A percentile compares a stretch with the other conserved stretches of the same genome.
phyloP scores from a whole-genome alignment of 2,329 filamentous ascomycete genomes.

The Cladosporium oxysporum region DNA sequence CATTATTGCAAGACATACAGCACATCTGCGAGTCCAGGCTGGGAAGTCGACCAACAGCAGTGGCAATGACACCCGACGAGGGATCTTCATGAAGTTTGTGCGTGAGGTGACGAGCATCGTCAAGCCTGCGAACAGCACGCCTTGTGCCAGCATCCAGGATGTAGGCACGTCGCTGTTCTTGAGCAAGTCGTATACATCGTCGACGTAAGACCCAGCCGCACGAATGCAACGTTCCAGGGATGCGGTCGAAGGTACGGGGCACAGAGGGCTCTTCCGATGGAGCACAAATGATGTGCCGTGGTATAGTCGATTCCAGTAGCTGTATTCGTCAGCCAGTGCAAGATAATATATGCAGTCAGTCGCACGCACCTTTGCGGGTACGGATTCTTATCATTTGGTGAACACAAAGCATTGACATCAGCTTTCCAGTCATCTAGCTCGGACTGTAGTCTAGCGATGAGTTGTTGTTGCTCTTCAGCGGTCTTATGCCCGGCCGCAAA shows the following conservation, averaged over 20 bases:
- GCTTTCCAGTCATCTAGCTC: background rate
- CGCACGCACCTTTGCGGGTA: background rate
- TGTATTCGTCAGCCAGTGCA: background rate
- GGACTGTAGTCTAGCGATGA: background rate
- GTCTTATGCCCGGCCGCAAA: background rate
- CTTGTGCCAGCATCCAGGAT: background rate
- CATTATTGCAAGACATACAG: background rate
- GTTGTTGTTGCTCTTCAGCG: background rate
- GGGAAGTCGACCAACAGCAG: background rate
- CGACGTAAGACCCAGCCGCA: background rate
- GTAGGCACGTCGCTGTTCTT: background rate
- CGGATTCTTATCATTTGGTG: background rate
- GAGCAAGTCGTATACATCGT: background rate
- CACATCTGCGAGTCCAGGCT: background rate
- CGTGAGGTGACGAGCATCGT: background rate
- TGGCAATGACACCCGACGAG: background rate
- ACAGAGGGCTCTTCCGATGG: background rate
- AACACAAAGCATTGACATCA: background rate
- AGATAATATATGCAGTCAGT: background rate
- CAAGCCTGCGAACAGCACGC: background rate
- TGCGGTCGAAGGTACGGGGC: background rate
- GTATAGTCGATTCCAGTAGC: background rate
- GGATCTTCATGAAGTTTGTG: background rate
- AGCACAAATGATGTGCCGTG: background rate
- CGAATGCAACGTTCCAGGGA: background rate